These are phyloP conservation scores for Castanea crenata DNA, from an alignment of 306 rosid species.

Conservation along the genomic window DNA sequence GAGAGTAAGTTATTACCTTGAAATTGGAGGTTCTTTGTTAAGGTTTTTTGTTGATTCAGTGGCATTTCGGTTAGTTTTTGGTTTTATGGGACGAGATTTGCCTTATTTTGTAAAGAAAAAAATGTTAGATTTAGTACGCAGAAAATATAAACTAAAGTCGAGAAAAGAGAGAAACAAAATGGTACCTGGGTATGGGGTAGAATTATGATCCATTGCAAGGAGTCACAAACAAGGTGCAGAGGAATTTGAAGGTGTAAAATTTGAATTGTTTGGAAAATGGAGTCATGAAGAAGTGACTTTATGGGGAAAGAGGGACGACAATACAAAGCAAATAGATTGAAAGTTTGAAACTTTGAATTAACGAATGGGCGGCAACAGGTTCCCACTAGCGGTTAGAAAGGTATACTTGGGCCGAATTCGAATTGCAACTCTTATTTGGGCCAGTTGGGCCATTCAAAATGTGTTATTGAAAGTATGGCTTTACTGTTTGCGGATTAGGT, in stretches of 20 bases:
- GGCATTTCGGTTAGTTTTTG: neutral
- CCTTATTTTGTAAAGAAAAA: neutral
- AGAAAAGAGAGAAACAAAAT: neutral
- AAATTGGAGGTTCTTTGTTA: neutral
- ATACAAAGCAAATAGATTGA: neutral
- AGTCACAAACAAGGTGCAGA: neutral
- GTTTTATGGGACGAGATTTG: neutral
- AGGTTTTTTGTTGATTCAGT: neutral
- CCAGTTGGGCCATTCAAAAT: too few relatives aligned
- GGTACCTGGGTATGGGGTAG: conserved; percentile 15
- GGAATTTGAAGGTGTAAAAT: neutral
- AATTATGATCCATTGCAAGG: conserved; percentile 2
- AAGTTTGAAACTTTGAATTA: neutral
- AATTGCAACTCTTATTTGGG: too few relatives aligned
- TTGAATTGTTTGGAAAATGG: neutral
- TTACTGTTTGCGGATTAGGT: too few relatives aligned
- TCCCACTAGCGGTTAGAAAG: neutral
- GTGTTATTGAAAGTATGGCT: too few relatives aligned
- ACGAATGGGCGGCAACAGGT: neutral
- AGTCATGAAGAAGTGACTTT: neutral
- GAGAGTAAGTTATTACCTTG: neutral
- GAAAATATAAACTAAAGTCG: too few relatives aligned
- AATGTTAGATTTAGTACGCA: neutral
- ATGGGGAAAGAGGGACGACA: neutral
- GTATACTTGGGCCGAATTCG: neutral